Evolutionary conservation across 2,329 filamentous ascomycete species (phyloP).

Genomic region (Fusarium chaquense): DNA sequence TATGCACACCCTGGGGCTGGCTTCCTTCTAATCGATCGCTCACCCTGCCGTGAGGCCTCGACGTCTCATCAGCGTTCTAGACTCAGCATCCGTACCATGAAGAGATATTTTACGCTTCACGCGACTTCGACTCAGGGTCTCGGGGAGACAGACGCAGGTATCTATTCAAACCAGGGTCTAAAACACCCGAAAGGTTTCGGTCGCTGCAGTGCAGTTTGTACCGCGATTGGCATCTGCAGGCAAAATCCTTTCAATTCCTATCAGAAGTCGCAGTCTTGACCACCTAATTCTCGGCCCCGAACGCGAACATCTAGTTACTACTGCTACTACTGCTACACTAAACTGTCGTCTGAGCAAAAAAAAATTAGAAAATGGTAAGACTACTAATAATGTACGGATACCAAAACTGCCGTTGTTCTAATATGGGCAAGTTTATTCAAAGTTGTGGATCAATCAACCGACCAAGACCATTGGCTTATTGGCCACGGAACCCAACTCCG

Average conservation of each 20-base stretch:
- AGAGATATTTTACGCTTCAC: conserved; percentile 12
- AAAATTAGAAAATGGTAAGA: not conserved
- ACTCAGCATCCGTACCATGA: conserved; percentile 31
- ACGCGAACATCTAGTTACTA: not conserved
- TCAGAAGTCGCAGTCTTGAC: not conserved
- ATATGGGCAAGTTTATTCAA: not conserved
- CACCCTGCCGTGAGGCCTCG: not conserved
- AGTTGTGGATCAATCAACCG: not conserved
- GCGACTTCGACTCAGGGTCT: conserved; percentile 2
- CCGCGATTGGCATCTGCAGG: not conserved
- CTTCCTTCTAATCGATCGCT: not conserved
- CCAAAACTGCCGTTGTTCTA: not conserved
- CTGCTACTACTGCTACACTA: not conserved
- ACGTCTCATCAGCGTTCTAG: conserved; percentile 37
- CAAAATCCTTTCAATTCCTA: not conserved
- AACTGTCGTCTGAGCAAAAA: not conserved
- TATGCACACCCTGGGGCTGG: not conserved
- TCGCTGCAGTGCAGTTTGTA: not conserved
- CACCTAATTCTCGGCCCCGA: not conserved
- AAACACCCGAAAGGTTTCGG: conserved; percentile 24
- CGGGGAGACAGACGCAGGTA: conserved; percentile 17
- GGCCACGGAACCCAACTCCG: not conserved
- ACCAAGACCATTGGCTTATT: not conserved
- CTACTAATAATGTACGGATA: not conserved
- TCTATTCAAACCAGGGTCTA: not conserved